Percentiles rank a stretch among this genome's conserved stretches.
phyloP scores from a whole-genome alignment of 2,329 filamentous ascomycete species.

The Paraphoma sp. region DNA sequence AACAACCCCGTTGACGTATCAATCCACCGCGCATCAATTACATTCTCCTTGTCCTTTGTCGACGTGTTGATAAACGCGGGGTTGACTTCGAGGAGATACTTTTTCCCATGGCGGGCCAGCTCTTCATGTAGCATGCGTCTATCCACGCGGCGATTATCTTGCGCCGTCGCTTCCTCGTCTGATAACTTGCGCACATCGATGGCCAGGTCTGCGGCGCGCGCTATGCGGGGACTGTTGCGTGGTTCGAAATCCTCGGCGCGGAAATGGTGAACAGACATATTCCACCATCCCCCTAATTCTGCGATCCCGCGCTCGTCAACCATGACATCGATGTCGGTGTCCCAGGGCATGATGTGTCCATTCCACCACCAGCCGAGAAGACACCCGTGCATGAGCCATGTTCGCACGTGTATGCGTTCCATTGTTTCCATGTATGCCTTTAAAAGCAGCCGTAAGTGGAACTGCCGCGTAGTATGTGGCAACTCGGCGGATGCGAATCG shows the following conservation, averaged over 20 bases:
- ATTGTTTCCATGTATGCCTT: slow-evolving; percentile 64
- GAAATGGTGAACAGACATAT: slow-evolving; percentile 64
- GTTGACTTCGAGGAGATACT: slow-evolving; percentile 66
- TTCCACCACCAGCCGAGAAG: slow-evolving; percentile 71
- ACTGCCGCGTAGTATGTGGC: slow-evolving; percentile 54
- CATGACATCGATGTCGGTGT: slow-evolving; percentile 66
- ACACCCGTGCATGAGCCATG: slow-evolving; percentile 70
- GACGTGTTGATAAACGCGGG: slow-evolving; percentile 58
- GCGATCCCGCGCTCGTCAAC: slow-evolving; percentile 61
- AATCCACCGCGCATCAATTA: slow-evolving; percentile 68
- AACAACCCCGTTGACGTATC: slow-evolving; percentile 65
- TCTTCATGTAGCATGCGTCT: slow-evolving; percentile 10
- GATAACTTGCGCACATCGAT: neutral
- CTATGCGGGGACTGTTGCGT: neutral
- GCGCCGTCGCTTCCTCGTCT: slow-evolving; percentile 6
- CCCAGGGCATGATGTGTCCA: slow-evolving; percentile 66
- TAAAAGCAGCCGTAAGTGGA: slow-evolving; percentile 59
- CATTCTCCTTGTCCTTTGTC: slow-evolving; percentile 57
- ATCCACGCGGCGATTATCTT: neutral
- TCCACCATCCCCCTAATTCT: slow-evolving; percentile 66
- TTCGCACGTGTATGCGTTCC: slow-evolving; percentile 63
- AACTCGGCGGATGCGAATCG: slow-evolving; percentile 59
- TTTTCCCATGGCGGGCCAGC: slow-evolving; percentile 23
- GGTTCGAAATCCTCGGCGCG: slow-evolving; percentile 3
- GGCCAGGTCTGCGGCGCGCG: neutral